Percentiles rank a stretch among this genome's conserved stretches.
Conservation (phyloP, 176 grass and related monocot species). For the Zoysia pacifica region DNA sequence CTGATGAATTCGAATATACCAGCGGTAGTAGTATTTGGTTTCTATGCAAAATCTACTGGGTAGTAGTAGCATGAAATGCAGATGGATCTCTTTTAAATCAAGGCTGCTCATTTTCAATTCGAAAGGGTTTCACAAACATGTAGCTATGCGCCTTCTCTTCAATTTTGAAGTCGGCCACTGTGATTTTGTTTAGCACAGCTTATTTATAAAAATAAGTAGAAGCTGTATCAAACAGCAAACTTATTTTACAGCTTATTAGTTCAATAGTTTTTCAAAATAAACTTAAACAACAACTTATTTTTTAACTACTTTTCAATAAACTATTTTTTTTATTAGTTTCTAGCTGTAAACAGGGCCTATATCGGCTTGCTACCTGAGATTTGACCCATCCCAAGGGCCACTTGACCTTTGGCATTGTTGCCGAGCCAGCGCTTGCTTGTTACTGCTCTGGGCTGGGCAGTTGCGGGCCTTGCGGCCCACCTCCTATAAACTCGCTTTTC, state of each 20-base stretch:
- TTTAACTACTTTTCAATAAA: too few species aligned
- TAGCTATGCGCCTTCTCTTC: not conserved
- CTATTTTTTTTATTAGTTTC: too few species aligned
- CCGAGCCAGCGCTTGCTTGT: not conserved
- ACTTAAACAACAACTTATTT: too few species aligned
- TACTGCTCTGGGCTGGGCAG: not conserved
- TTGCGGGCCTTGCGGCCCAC: not conserved
- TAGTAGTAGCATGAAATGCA: not conserved
- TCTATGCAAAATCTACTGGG: not conserved
- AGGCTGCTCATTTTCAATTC: not conserved
- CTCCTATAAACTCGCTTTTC: not conserved
- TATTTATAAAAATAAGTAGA: too few species aligned
- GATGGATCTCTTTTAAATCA: not conserved
- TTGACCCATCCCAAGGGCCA: constrained; percentile 50
- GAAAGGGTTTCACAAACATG: not conserved
- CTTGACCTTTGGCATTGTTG: constrained; percentile 13
- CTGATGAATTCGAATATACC: not conserved
- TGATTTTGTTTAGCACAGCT: too few species aligned
- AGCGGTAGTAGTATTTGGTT: not conserved
- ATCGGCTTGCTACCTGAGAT: not conserved
- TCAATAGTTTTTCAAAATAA: too few species aligned
- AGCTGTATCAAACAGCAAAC: too few species aligned
- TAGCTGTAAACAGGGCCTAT: too few species aligned
- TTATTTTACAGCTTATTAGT: too few species aligned
- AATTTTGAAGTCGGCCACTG: not conserved